Percentiles rank a stretch among this genome's conserved stretches.
Evolutionary conservation across 2,329 filamentous ascomycete genomes (phyloP).

Genomic region (Colletotrichum liaoningense): DNA sequence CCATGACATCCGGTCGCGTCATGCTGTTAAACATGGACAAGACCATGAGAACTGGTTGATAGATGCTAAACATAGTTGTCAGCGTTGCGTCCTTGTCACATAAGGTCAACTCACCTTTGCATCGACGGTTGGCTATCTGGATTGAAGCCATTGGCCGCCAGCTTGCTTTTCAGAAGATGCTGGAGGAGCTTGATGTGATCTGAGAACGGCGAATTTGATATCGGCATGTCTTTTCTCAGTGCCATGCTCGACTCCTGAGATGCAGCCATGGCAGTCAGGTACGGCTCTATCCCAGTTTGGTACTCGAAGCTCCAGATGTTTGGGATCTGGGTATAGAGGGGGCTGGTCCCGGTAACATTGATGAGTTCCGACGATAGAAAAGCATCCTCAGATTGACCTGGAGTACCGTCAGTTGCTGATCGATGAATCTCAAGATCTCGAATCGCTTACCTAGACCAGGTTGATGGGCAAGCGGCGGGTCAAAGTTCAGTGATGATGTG

Average conservation of each 20-base stretch:
- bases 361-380: constrained; percentile 7
- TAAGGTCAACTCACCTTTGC: background rate
- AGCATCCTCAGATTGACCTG: background rate
- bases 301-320: constrained; percentile 46
- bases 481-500: background rate
- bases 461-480: background rate
- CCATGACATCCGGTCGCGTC: constrained; percentile 48
- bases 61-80: constrained; percentile 4
- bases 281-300: constrained; percentile 44
- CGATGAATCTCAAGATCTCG: fast-evolving
- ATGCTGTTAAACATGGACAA: constrained; percentile 49
- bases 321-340: constrained; percentile 41
- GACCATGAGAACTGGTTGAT: constrained; percentile 45
- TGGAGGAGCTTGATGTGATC: constrained; percentile 45
- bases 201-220: constrained; percentile 45
- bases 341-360: constrained; percentile 24
- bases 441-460: background rate
- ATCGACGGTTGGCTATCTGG: constrained; percentile 5
- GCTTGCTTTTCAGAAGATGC: constrained; percentile 40
- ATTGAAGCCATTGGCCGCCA: constrained; percentile 33
- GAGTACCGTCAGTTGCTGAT: background rate
- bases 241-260: constrained; percentile 38
- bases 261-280: constrained; percentile 41
- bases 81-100: background rate
- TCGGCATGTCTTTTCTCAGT: constrained; percentile 40